Conservation (phyloP, 352 stramenopile genomes). For the Thraustochytrium sp. region DNA sequence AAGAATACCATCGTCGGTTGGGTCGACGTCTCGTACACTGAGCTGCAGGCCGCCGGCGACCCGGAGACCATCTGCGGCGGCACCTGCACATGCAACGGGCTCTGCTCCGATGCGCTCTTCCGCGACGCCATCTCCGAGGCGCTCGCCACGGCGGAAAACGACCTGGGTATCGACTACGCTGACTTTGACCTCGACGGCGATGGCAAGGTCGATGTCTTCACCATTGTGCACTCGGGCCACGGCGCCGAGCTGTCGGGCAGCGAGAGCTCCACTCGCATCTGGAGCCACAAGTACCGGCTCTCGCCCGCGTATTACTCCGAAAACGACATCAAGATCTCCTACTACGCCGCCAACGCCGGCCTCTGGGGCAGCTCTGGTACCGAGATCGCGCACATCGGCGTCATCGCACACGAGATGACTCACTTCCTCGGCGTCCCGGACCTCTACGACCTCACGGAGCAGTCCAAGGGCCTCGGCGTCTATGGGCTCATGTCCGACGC, state of each 20-base stretch:
- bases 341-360: slow-evolving; percentile 25
- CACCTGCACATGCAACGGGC: slow-evolving; percentile 11
- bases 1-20: slow-evolving; percentile 54
- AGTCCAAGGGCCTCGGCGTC: slow-evolving; percentile 50
- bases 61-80: neutral
- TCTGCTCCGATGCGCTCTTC: neutral
- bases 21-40: slow-evolving; percentile 52
- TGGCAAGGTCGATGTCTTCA: slow-evolving; percentile 55
- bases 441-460: slow-evolving; percentile 54
- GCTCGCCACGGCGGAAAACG: neutral
- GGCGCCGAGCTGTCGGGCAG: slow-evolving; percentile 53
- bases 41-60: slow-evolving; percentile 54
- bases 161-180: neutral
- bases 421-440: slow-evolving; percentile 57
- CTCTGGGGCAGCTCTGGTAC: slow-evolving; percentile 42
- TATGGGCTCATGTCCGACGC: slow-evolving; percentile 57
- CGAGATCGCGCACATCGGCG: slow-evolving; percentile 53
- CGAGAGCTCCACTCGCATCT: neutral
- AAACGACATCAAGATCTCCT: neutral
- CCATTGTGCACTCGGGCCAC: slow-evolving; percentile 55
- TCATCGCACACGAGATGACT: slow-evolving; percentile 54
- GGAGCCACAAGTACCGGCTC: slow-evolving; percentile 32
- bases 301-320: slow-evolving; percentile 7
- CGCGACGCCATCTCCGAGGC: slow-evolving; percentile 14
- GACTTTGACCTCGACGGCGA: slow-evolving; percentile 53